These are phyloP conservation scores for Ailanthus altissimus DNA, from an alignment of 345 rosid genomes.

Conservation along the genomic window DNA sequence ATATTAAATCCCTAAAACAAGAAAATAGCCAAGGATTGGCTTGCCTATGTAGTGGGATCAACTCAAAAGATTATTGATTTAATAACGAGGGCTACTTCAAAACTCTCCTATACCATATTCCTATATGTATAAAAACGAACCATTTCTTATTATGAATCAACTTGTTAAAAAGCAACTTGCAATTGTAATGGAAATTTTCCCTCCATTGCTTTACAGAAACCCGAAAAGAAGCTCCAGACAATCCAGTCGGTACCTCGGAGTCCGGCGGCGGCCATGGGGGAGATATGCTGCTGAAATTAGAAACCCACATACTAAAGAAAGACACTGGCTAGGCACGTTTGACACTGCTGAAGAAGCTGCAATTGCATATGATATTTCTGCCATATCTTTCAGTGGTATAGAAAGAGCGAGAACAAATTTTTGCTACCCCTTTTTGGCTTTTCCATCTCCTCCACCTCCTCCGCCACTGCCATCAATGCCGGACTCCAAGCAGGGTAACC, in stretches of 20 bases:
- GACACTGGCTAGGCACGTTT: constrained; percentile 37
- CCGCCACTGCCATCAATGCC: background rate
- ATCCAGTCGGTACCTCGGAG: constrained; percentile 33
- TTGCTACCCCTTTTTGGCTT: constrained; percentile 20
- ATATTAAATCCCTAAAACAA: background rate
- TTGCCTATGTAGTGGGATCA: background rate
- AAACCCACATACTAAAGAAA: constrained; percentile 31
- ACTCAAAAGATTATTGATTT: background rate
- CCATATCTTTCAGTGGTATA: constrained; percentile 31
- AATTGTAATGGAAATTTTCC: constrained; percentile 29
- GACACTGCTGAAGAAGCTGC: constrained; percentile 42
- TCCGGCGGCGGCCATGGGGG: constrained; percentile 35
- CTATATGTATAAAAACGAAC: constrained; percentile 1
- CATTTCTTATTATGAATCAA: background rate
- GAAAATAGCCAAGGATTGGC: background rate
- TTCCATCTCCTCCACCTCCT: background rate
- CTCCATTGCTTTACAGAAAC: constrained; percentile 26
- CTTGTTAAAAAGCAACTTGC: background rate
- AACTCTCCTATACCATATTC: background rate
- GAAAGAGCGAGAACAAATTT: constrained; percentile 36
- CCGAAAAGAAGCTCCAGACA: constrained; percentile 34
- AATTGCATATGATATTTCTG: constrained; percentile 32
- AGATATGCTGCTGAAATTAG: constrained; percentile 34
- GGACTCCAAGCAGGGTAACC: constrained; percentile 3
- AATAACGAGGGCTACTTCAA: background rate